A percentile compares a stretch with the other conserved stretches of the same genome.
phyloP scores from a whole-genome alignment of 176 grass and related monocot species.

The Pontederia paniculata region DNA sequence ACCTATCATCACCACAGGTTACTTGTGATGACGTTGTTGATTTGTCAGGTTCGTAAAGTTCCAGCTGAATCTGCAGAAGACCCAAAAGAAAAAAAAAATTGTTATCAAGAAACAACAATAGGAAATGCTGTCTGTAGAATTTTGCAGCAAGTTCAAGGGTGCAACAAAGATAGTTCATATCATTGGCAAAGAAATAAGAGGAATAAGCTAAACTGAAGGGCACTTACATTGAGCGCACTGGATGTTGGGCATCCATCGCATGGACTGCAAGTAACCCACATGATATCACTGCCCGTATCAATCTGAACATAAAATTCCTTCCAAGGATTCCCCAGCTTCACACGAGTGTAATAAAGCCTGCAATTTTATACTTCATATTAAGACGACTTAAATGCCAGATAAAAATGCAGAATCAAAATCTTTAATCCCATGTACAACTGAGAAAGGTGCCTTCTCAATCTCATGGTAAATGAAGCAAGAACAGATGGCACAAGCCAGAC shows the following conservation, averaged over 20 bases:
- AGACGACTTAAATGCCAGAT: neutral
- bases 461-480: too few relatives aligned
- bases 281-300: constrained; percentile 91
- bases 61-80: constrained; percentile 58
- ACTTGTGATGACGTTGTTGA: constrained; percentile 64
- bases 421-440: too few relatives aligned
- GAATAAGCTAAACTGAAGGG: neutral
- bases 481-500: too few relatives aligned
- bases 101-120: neutral
- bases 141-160: too few relatives aligned
- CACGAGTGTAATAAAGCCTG: constrained; percentile 89
- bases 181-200: constrained; percentile 8
- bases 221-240: constrained; percentile 83
- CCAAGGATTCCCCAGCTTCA: constrained; percentile 74
- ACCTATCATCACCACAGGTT: constrained; percentile 68
- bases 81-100: neutral
- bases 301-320: constrained; percentile 97
- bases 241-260: constrained; percentile 75
- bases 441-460: too few relatives aligned
- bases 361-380: constrained; percentile 29
- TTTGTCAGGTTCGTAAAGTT: constrained; percentile 51
- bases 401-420: neutral
- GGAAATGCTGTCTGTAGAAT: too few relatives aligned
- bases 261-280: constrained; percentile 87
- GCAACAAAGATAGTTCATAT: neutral